phyloP scores from a whole-genome alignment of 331 rosid genomes.

The Acacia concinna region DNA sequence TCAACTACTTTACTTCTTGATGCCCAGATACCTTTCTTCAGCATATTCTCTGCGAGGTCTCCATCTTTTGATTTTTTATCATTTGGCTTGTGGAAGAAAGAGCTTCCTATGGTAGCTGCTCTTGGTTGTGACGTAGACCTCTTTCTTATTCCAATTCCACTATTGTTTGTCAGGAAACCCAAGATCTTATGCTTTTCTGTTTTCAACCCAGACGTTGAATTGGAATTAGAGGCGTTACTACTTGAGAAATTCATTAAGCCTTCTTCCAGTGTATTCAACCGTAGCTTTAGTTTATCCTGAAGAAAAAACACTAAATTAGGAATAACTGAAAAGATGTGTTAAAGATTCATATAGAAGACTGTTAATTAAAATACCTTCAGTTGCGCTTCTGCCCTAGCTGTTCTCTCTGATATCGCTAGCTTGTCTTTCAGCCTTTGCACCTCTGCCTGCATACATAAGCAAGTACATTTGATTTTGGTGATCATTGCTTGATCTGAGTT shows the following conservation, averaged over 20 bases:
- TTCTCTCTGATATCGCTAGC: slow-evolving; percentile 76
- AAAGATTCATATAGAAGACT: neutral
- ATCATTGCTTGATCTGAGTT: slow-evolving; percentile 3
- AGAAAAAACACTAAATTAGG: slow-evolving; percentile 16
- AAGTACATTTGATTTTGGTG: slow-evolving; percentile 19
- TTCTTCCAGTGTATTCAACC: slow-evolving; percentile 83
- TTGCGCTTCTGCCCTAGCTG: slow-evolving; percentile 93
- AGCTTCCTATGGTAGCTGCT: slow-evolving; percentile 47
- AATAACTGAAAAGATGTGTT: neutral
- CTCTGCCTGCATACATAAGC: slow-evolving; percentile 63
- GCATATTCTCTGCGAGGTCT: slow-evolving; percentile 52
- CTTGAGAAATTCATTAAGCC: slow-evolving; percentile 65
- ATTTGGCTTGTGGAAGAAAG: slow-evolving; percentile 48
- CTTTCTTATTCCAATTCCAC: slow-evolving; percentile 63
- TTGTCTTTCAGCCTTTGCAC: slow-evolving; percentile 85
- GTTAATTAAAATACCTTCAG: slow-evolving; percentile 58
- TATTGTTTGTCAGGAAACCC: slow-evolving; percentile 61
- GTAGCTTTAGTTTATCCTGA: slow-evolving; percentile 87
- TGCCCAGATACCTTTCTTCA: slow-evolving; percentile 70
- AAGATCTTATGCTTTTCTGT: slow-evolving; percentile 65
- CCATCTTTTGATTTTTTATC: slow-evolving; percentile 40
- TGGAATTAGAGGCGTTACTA: slow-evolving; percentile 44
- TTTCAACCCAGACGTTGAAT: slow-evolving; percentile 46
- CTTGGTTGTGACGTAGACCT: slow-evolving; percentile 83
- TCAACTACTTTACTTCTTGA: slow-evolving; percentile 73